These are phyloP conservation scores for Salvia rosmarinus DNA, from an alignment of 257 asterid species.

Conservation along the genomic window DNA sequence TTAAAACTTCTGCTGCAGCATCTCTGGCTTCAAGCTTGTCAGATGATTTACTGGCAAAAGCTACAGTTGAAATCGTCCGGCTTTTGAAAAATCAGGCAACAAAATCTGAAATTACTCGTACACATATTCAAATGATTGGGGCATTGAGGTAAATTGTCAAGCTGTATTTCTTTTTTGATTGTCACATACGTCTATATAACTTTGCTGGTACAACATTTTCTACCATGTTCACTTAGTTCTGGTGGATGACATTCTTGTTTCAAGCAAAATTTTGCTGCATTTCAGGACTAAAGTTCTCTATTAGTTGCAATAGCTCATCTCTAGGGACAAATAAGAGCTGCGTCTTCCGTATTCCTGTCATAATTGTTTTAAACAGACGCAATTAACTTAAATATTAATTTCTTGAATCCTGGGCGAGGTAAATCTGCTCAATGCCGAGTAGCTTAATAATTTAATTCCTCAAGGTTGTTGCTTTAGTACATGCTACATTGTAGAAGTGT, in stretches of 20 bases:
- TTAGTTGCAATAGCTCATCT: not conserved
- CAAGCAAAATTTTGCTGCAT: not conserved
- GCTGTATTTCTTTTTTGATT: constrained; percentile 26
- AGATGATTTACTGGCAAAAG: constrained; percentile 92
- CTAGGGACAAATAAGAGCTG: not conserved
- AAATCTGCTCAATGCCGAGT: not conserved
- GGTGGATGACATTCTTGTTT: constrained; percentile 18
- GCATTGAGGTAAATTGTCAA: constrained; percentile 71
- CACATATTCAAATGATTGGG: constrained; percentile 98
- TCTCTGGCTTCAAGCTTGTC: constrained; percentile 96
- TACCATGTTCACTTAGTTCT: constrained; percentile 1
- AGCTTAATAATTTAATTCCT: constrained; percentile 1
- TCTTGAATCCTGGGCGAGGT: constrained; percentile 10
- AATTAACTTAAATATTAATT: constrained; percentile 12
- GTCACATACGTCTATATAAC: constrained; percentile 18
- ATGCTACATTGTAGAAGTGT: not conserved
- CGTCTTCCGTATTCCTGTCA: not conserved
- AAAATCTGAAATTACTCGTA: constrained; percentile 86
- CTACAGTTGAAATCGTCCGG: constrained; percentile 78
- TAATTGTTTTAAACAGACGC: constrained; percentile 1
- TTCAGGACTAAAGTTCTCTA: constrained; percentile 16
- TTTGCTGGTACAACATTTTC: constrained; percentile 20
- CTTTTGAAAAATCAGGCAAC: constrained; percentile 62
- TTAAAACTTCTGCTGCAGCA: constrained; percentile 58
- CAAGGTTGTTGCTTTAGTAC: not conserved